Percentiles rank a stretch among this genome's conserved stretches.
Evolutionary conservation across 176 grass and related monocot species (phyloP).

Genomic region (Puccinellia tenuiflora): DNA sequence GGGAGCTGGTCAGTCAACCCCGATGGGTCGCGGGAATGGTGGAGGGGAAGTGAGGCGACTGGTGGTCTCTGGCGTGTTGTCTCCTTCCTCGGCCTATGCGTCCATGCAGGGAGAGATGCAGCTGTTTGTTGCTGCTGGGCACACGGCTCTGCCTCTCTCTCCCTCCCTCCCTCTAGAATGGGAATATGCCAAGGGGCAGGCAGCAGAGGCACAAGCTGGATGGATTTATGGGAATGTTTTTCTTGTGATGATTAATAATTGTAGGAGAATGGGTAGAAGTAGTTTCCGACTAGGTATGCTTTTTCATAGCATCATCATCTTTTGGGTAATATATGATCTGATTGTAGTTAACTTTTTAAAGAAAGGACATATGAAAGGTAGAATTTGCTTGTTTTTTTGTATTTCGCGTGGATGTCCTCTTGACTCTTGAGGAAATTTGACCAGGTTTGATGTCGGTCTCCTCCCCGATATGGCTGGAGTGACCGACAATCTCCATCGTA

Average conservation of each 20-base stretch:
- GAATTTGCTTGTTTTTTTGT: no score
- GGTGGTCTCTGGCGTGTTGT: background rate
- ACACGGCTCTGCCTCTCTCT: background rate
- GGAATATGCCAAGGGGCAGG: background rate
- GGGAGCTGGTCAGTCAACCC: slow-evolving; percentile 8
- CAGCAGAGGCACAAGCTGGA: background rate
- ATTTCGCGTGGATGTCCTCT: no score
- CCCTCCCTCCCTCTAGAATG: background rate
- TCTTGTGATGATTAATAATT: background rate
- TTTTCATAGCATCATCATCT: no score
- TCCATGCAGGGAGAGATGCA: background rate
- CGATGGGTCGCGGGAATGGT: background rate
- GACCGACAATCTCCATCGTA: no score
- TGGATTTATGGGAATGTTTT: background rate
- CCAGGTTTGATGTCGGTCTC: no score
- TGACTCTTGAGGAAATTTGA: no score
- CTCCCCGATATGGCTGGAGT: no score
- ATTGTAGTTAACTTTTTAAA: no score
- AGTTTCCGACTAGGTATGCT: no score
- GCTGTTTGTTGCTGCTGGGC: background rate
- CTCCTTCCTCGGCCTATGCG: slow-evolving; percentile 11
- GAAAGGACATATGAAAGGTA: no score
- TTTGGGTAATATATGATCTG: no score
- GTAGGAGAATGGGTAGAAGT: background rate
- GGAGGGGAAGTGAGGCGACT: background rate